Evolutionary conservation across 2,329 filamentous ascomycete species (phyloP).

Genomic region (Apiospora hydei): DNA sequence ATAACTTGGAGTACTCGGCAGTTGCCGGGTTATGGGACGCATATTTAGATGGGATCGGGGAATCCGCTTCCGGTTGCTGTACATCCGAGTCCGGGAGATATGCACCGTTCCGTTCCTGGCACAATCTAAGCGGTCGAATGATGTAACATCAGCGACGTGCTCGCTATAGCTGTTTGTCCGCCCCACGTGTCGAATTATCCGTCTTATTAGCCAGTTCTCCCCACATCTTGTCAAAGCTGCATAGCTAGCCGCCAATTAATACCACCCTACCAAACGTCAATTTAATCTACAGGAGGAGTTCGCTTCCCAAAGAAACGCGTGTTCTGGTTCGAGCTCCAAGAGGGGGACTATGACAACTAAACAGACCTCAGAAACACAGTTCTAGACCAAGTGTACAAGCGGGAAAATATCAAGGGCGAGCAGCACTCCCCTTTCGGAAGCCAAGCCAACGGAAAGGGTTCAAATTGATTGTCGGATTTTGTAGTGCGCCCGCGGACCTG

Average conservation of each 20-base stretch:
- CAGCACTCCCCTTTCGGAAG: not conserved
- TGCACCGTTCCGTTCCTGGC: constrained; percentile 15
- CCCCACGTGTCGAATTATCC: constrained; percentile 8
- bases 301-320: not conserved
- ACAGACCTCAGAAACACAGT: not conserved
- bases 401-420: not conserved
- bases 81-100: not conserved
- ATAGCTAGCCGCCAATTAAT: not conserved
- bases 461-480: not conserved
- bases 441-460: not conserved
- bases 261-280: constrained; percentile 8
- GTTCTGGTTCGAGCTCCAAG: not conserved
- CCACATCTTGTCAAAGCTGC: constrained; percentile 9
- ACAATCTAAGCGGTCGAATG: not conserved
- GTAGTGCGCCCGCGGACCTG: not conserved
- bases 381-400: not conserved
- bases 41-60: not conserved
- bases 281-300: not conserved
- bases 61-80: not conserved
- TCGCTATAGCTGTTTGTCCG: not conserved
- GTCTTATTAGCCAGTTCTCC: not conserved
- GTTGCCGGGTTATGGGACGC: not conserved
- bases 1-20: not conserved
- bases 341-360: not conserved
- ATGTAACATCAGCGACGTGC: not conserved